phyloP scores from a whole-genome alignment of 805 yeast genomes.

The Isabelozyma gotoi region DNA sequence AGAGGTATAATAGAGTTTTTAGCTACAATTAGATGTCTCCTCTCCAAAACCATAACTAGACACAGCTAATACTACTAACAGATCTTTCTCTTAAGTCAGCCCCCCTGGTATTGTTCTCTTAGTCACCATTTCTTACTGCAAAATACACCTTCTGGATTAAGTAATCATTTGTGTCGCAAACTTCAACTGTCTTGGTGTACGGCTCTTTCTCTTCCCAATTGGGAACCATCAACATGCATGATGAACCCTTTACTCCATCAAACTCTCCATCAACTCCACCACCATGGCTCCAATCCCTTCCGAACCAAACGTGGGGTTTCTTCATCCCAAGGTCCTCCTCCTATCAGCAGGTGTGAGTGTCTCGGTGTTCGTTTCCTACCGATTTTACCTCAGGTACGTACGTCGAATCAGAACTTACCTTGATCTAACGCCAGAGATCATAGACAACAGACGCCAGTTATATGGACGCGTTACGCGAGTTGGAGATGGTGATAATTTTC shows the following conservation, averaged over 20 bases:
- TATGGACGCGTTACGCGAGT: conserved; percentile 83
- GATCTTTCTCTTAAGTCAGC: too few species aligned
- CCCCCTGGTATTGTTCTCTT: too few species aligned
- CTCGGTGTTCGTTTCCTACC: conserved; percentile 24
- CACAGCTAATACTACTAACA: too few species aligned
- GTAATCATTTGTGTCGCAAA: too few species aligned
- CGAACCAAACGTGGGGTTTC: conserved; percentile 9
- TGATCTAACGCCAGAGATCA: conserved; percentile 35
- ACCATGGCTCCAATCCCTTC: conserved; percentile 4
- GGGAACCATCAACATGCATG: not conserved
- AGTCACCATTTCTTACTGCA: too few species aligned
- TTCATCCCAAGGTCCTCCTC: conserved; percentile 40
- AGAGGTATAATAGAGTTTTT: too few species aligned
- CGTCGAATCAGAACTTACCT: conserved; percentile 34
- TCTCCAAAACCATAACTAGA: too few species aligned
- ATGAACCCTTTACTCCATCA: not conserved
- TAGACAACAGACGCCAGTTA: conserved; percentile 25
- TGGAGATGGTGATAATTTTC: conserved; percentile 95
- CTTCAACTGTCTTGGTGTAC: too few species aligned
- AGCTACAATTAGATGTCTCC: too few species aligned
- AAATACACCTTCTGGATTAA: too few species aligned
- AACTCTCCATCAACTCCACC: not conserved
- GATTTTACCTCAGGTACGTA: conserved; percentile 32
- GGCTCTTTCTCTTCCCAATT: too few species aligned
- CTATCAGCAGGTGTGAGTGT: conserved; percentile 35